Percentiles rank a stretch among this genome's conserved stretches.
These are phyloP conservation scores for Phlebiopsis flavidoalba DNA, from an alignment of 768 basidiomycete genomes.

Conservation along the genomic window DNA sequence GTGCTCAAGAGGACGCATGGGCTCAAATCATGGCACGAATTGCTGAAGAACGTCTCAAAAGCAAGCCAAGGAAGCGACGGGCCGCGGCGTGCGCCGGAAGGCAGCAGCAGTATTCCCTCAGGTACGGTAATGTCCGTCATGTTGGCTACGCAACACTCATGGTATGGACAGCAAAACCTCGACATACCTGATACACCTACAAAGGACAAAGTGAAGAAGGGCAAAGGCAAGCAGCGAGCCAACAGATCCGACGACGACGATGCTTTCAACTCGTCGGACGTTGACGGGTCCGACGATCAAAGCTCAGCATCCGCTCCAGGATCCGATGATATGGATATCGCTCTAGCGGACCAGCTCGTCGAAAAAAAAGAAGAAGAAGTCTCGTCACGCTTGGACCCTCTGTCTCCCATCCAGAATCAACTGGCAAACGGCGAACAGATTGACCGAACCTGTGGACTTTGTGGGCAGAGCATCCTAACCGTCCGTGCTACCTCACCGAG, in stretches of 20 bases:
- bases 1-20: constrained; percentile 75
- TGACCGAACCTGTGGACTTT: constrained; percentile 51
- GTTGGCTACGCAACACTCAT: background rate
- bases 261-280: constrained; percentile 20
- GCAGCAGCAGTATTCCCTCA: constrained; percentile 47
- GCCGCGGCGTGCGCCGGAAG: constrained; percentile 70
- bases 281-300: constrained; percentile 12
- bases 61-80: constrained; percentile 50
- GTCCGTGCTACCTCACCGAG: constrained; percentile 59
- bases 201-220: constrained; percentile 25
- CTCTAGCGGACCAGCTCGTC: background rate
- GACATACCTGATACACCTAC: constrained; percentile 32
- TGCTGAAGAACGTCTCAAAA: constrained; percentile 40
- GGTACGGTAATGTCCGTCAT: constrained; percentile 26
- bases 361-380: background rate
- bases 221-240: constrained; percentile 25
- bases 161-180: constrained; percentile 18
- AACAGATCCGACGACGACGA: constrained; percentile 39
- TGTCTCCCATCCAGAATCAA: constrained; percentile 13
- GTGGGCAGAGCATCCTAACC: constrained; percentile 48
- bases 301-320: constrained; percentile 8
- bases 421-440: constrained; percentile 1
- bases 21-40: constrained; percentile 56
- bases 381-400: background rate
- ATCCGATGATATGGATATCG: background rate